phyloP scores from a whole-genome alignment of 1,284 basidiomycete species.

The Boletellus deceptivus region DNA sequence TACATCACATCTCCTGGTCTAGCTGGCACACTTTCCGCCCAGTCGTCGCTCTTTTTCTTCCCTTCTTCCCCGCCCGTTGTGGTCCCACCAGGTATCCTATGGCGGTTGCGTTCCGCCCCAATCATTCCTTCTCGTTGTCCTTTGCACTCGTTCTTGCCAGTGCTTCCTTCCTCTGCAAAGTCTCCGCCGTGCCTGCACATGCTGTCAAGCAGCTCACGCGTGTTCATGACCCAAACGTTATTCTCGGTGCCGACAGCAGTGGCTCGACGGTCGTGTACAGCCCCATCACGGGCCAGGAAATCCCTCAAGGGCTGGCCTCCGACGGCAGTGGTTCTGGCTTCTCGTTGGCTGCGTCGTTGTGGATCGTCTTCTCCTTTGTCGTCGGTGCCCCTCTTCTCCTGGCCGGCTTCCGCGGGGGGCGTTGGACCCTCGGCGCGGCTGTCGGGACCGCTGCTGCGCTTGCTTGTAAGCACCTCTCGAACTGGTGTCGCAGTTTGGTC shows the following conservation, averaged over 20 bases:
- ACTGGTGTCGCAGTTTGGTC: not conserved
- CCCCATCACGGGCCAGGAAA: conserved; percentile 38
- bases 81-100: conserved; percentile 21
- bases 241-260: conserved; percentile 37
- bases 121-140: conserved; percentile 16
- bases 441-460: conserved; percentile 49
- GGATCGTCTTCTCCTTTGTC: conserved; percentile 52
- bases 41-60: conserved; percentile 8
- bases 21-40: conserved; percentile 5
- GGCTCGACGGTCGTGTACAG: conserved; percentile 47
- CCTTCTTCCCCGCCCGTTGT: conserved; percentile 4
- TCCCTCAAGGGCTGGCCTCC: conserved; percentile 54
- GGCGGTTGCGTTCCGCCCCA: conserved; percentile 25
- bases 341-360: conserved; percentile 49
- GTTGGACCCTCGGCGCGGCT: conserved; percentile 52
- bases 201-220: conserved; percentile 17
- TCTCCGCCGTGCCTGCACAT: conserved; percentile 8
- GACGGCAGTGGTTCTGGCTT: conserved; percentile 57
- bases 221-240: conserved; percentile 26
- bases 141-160: conserved; percentile 13
- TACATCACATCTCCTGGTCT: not conserved
- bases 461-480: conserved; percentile 40
- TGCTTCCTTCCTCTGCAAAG: conserved; percentile 4
- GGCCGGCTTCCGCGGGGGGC: conserved; percentile 54
- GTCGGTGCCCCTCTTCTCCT: conserved; percentile 54